phyloP scores from a whole-genome alignment of 106 monocot genomes.

The Narthecium ossifragum region DNA sequence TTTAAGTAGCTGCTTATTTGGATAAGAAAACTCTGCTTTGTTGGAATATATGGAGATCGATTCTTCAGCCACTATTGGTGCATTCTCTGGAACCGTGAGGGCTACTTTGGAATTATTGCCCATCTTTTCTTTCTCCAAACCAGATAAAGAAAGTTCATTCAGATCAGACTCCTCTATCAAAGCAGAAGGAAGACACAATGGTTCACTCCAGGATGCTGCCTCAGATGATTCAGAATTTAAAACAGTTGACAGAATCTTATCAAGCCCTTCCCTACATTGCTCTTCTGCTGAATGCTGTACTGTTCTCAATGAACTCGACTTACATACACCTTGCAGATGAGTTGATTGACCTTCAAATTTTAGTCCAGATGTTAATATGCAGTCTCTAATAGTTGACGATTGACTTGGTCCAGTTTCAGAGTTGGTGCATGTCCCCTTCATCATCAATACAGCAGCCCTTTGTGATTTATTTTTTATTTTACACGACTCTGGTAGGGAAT shows the following conservation, averaged over 20 bases:
- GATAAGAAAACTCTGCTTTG: conserved; percentile 2
- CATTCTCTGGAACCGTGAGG: neutral
- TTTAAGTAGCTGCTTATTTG: neutral
- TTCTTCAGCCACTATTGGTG: conserved; percentile 3
- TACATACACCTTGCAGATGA: neutral
- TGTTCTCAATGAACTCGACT: neutral
- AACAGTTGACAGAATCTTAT: too few species aligned
- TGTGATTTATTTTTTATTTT: too few species aligned
- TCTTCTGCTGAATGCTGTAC: too few species aligned
- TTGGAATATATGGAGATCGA: neutral
- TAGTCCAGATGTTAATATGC: neutral
- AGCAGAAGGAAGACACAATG: neutral
- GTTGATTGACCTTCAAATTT: neutral
- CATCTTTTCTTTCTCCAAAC: neutral
- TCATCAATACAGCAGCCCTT: too few species aligned
- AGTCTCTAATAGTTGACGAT: neutral
- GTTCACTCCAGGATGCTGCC: neutral
- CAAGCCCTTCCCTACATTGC: too few species aligned
- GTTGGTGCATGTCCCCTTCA: neutral
- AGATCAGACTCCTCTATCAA: neutral
- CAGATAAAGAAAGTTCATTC: too few species aligned
- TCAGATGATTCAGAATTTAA: neutral
- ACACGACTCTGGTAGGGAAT: too few species aligned
- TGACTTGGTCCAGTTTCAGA: neutral
- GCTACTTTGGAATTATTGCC: neutral